Evolutionary conservation across 139 green algal species (phyloP).

Genomic region (Microglena sp.): DNA sequence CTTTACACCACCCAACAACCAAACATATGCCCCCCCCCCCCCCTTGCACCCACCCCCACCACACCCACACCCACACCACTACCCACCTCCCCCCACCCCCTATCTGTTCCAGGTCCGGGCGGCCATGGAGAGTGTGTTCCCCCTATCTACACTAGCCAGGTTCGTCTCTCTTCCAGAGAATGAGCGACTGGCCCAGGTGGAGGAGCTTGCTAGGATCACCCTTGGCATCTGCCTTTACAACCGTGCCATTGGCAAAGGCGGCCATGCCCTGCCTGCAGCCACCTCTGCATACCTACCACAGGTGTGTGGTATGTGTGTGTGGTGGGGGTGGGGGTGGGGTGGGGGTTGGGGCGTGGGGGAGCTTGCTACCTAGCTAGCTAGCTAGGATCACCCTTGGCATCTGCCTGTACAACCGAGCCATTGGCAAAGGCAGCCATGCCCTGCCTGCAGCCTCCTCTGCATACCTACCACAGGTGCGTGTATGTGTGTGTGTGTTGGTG

Average conservation of each 20-base stretch:
- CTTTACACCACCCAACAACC: too few relatives aligned
- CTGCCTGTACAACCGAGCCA: conserved; percentile 46
- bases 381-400: conserved; percentile 43
- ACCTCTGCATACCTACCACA: conserved; percentile 23
- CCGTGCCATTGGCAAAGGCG: conserved; percentile 15
- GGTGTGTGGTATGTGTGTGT: too few relatives aligned
- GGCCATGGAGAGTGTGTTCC: conserved; percentile 52
- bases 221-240: conserved; percentile 62
- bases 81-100: background rate
- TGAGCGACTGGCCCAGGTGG: conserved; percentile 39
- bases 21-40: background rate
- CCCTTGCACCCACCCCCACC: background rate
- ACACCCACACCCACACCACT: background rate
- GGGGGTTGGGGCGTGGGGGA: too few relatives aligned
- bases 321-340: too few relatives aligned
- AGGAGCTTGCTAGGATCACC: conserved; percentile 41
- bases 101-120: conserved; percentile 18
- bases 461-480: conserved; percentile 28
- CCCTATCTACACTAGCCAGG: conserved; percentile 32
- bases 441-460: conserved; percentile 12
- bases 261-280: conserved; percentile 20
- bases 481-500: too few relatives aligned
- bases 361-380: too few relatives aligned
- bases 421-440: conserved; percentile 18
- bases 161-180: conserved; percentile 40